Evolutionary conservation across 177 flowering plant species (phyloP).

Genomic region (Vitis hybrid): DNA sequence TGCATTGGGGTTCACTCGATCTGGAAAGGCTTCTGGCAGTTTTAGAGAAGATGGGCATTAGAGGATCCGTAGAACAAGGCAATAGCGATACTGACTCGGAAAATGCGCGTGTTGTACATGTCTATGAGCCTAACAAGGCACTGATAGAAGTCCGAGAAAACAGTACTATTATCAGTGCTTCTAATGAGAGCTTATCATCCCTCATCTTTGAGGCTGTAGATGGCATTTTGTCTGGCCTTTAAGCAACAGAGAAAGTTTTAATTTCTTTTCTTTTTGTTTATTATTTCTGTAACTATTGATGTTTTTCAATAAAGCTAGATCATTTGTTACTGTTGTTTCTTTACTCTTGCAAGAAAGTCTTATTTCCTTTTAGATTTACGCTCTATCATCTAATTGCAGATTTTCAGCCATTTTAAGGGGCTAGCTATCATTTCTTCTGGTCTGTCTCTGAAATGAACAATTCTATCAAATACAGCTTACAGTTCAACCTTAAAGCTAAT

Average conservation of each 20-base stretch:
- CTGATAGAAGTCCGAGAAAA: constrained; percentile 42
- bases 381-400: too few species aligned
- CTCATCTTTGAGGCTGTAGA: constrained; percentile 42
- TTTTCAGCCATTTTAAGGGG: too few species aligned
- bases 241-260: constrained; percentile 2
- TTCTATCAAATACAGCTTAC: too few species aligned
- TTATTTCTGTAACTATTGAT: too few species aligned
- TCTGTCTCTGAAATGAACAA: too few species aligned
- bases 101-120: constrained; percentile 12
- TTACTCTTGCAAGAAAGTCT: too few species aligned
- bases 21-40: constrained; percentile 30
- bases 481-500: too few species aligned
- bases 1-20: constrained; percentile 58
- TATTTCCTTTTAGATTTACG: too few species aligned
- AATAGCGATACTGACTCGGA: constrained; percentile 14
- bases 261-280: background rate
- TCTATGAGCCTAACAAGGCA: constrained; percentile 50
- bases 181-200: constrained; percentile 47
- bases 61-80: constrained; percentile 31
- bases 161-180: constrained; percentile 44
- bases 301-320: too few species aligned
- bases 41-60: constrained; percentile 48
- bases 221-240: constrained; percentile 45
- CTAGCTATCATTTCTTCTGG: too few species aligned
- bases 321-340: too few species aligned